phyloP scores from a whole-genome alignment of 2,329 filamentous ascomycete species.

The Corynespora cassiicola region DNA sequence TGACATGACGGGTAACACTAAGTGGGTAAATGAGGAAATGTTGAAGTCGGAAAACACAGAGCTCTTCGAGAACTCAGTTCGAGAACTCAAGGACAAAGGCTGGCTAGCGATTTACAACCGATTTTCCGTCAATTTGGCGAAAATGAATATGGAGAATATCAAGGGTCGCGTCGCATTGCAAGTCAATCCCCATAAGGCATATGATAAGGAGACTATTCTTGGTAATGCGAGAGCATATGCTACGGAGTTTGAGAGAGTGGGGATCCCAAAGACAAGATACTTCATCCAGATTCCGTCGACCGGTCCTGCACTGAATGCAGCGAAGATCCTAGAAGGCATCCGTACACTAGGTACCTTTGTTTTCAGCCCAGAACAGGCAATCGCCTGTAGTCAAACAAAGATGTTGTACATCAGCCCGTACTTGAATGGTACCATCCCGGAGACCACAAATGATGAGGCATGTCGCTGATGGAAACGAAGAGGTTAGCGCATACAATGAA shows the following conservation, averaged over 20 bases:
- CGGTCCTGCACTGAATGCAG: constrained; percentile 55
- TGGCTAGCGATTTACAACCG: constrained; percentile 59
- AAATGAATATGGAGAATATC: constrained; percentile 55
- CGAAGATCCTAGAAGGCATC: constrained; percentile 53
- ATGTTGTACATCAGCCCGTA: constrained; percentile 60
- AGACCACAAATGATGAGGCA: constrained; percentile 3
- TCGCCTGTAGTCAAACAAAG: constrained; percentile 57
- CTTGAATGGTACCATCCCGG: constrained; percentile 56
- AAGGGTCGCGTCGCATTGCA: constrained; percentile 58
- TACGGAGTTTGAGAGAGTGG: constrained; percentile 53
- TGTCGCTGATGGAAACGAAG: constrained; percentile 27
- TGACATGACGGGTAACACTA: constrained; percentile 60
- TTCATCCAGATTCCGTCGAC: constrained; percentile 61
- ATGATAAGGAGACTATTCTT: constrained; percentile 53
- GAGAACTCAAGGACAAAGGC: constrained; percentile 53
- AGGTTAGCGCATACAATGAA: constrained; percentile 53
- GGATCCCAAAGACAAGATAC: constrained; percentile 55
- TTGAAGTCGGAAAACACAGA: constrained; percentile 52
- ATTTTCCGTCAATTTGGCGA: constrained; percentile 56
- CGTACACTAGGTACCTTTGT: constrained; percentile 56
- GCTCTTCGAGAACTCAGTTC: constrained; percentile 50
- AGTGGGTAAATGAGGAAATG: constrained; percentile 57
- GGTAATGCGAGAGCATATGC: constrained; percentile 57
- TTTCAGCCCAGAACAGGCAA: constrained; percentile 57
- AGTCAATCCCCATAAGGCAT: constrained; percentile 55